phyloP scores from a whole-genome alignment of 2,329 filamentous ascomycete genomes.

The Mariannaea elegans region DNA sequence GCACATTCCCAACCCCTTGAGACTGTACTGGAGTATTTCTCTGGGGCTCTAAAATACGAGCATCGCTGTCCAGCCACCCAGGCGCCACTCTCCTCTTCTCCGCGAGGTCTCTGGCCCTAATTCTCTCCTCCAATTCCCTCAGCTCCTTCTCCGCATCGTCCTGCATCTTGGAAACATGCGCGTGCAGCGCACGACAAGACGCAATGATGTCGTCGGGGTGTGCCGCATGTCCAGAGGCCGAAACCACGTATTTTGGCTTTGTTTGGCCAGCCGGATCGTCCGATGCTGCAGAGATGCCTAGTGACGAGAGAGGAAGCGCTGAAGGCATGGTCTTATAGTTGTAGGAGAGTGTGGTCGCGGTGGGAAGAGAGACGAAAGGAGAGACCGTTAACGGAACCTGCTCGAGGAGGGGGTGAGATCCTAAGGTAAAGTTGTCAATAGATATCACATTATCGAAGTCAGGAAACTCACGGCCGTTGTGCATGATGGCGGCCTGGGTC shows the following conservation, averaged over 20 bases:
- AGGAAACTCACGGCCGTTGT: constrained; percentile 47
- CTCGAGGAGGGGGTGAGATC: constrained; percentile 85
- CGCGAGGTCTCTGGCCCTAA: constrained; percentile 72
- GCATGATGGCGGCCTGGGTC: constrained; percentile 34
- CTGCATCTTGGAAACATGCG: constrained; percentile 76
- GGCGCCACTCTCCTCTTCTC: constrained; percentile 84
- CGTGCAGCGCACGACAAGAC: constrained; percentile 80
- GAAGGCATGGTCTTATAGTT: constrained; percentile 93
- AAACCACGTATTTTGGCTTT: constrained; percentile 80
- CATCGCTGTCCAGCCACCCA: constrained; percentile 82
- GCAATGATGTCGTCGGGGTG: constrained; percentile 87
- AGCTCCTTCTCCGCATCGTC: constrained; percentile 74
- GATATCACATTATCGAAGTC: background rate
- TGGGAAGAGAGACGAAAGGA: constrained; percentile 90
- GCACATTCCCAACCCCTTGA: constrained; percentile 36
- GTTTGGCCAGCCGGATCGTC: constrained; percentile 46
- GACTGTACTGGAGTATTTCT: constrained; percentile 48
- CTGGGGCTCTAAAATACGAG: constrained; percentile 74
- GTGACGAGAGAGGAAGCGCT: constrained; percentile 69
- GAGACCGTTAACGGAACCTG: constrained; percentile 95
- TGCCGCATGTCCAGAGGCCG: constrained; percentile 80
- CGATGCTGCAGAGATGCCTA: constrained; percentile 49
- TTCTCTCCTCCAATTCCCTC: constrained; percentile 73
- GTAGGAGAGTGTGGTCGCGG: constrained; percentile 91
- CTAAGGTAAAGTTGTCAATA: constrained; percentile 52